Base-by-base conservation (phyloP, 768 basidiomycete genomes). In the Leccinum fibrillosum region DNA sequence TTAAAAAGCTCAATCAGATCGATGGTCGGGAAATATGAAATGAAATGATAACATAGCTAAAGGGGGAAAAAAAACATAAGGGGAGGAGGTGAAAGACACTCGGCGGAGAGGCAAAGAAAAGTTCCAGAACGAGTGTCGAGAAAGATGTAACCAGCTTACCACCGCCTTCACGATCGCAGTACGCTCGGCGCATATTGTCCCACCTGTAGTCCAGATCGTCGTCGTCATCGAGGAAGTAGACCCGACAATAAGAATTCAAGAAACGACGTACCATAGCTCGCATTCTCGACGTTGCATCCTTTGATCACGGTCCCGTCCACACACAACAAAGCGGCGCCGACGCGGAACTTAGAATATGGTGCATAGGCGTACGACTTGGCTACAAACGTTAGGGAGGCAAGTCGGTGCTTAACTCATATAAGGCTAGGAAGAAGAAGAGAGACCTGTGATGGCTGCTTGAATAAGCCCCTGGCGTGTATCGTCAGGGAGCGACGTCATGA, bases 141-240 rank as follows among this genome's bases (percentile, higher is more conserved):
- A 34, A 47, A 51, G 17, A 42, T 9, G 23, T 10, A 4, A 45
- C 10, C 2, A 8, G 54, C 91, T 72, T 61, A 95, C 94, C 21
- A 89, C 86, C 26, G 93, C 95, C 72, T 97, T 97, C n/a, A 94
- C 89, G 54, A 99, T 78, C 0, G 95, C 95, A 0, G 96, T 98
- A 30, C 95, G 79, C 70, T 99, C 96, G 0, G 96, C 96, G 63
- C 96, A 98, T 58, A 98, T 95, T 0, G 90, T 83, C 1, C 83
- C 92, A 5, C 94, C 94, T 94, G 57, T 9, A 5, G 42, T 5
- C 11, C 19, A 19, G 5, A 44, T 44, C 19, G 42, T n/a, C 39
- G 39, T 39, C 19, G 19, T 44, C 5, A 19, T 44, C 39, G 37
- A 39, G 37, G 39, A 44, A 19, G n/a, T 44, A 44, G 42, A 19